Conservation (phyloP, 208 protist genomes). For the Herpetomonas tarakana region DNA sequence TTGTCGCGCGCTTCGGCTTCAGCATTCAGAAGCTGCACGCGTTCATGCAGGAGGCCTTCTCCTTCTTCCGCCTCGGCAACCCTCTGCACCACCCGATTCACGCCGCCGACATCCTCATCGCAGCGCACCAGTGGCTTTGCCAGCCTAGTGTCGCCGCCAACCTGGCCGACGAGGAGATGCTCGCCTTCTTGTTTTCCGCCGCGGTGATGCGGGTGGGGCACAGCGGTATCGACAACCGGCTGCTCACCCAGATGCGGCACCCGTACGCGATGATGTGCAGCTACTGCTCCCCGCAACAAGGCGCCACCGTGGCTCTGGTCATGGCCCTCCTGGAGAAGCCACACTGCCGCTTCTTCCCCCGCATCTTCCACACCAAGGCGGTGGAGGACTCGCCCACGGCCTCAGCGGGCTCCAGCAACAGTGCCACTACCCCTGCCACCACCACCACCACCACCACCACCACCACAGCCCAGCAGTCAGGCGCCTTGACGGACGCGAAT, state of each 20-base stretch:
- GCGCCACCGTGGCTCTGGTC: slow-evolving; percentile 37
- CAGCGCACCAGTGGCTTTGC: slow-evolving; percentile 54
- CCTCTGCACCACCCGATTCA: slow-evolving; percentile 75
- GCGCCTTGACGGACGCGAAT: not conserved
- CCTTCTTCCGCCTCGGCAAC: slow-evolving; percentile 53
- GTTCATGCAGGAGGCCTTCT: slow-evolving; percentile 38
- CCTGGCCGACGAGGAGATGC: slow-evolving; percentile 48
- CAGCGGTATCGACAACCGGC: slow-evolving; percentile 69
- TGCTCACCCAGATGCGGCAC: slow-evolving; percentile 56
- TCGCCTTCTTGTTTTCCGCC: slow-evolving; percentile 52
- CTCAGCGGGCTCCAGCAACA: too few relatives aligned
- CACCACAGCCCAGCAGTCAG: not conserved
- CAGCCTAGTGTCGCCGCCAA: slow-evolving; percentile 31
- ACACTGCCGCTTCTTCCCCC: slow-evolving; percentile 48
- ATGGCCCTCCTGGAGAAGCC: slow-evolving; percentile 43
- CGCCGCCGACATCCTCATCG: slow-evolving; percentile 66
- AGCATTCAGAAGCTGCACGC: slow-evolving; percentile 28
- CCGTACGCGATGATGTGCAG: slow-evolving; percentile 47
- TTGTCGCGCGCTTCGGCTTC: slow-evolving; percentile 51
- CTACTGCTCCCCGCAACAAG: slow-evolving; percentile 58
- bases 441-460: not conserved
- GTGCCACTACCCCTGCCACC: not conserved
- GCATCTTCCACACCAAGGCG: slow-evolving; percentile 4
- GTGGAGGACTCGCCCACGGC: not conserved
- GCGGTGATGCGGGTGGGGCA: slow-evolving; percentile 54